Base-by-base conservation (phyloP, 805 yeast species). In the Candida loeiensis region DNA sequence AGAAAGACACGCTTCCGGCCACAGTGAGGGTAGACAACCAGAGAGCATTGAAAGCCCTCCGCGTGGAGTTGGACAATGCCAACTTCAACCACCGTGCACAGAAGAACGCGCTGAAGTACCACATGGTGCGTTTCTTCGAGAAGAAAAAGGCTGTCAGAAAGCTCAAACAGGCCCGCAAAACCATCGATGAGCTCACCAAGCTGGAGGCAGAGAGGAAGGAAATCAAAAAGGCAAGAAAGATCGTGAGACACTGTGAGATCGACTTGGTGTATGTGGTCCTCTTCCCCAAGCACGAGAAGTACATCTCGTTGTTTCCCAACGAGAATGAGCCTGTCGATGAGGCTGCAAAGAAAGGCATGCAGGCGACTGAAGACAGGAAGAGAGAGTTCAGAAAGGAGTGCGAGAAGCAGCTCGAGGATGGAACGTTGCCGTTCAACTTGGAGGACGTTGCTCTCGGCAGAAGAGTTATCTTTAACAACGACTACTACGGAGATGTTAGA, bases 71-170 rank as follows among this genome's bases (percentile, higher is more conserved):
- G 40, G 66, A 66, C 34, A 68, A 69, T 29, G 74, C 77, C 13
- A 70, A 73, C 44, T 45, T 59, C 27, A 62, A 63, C 21, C 63
- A 67, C 34, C 71, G 66, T 48, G 74, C 76, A 13, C 74, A 71
- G 46, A 70, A 74, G 39, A 63, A 70, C 28, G 77, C 87, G 9
- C 75, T 80, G 49, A 85, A 82, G 63, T 93, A 93, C 59, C 96
- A 88, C 57, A 89, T 88, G 90, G 88, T 93, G 36, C 76, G 91
- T 49, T 93, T 93, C 57, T 87, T 93, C 46, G 98, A 90, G 61
- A 79, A 75, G 55, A 87, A 88, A 65, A 90, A 89, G 71, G 93
- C 96, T 0, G 50, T 77, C 18, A 75, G 95, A 55, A 76, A 69
- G 43, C 77, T 85, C 54, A 84, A 82, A 47, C 73, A 67, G 40